Conservation (phyloP, 2,329 filamentous ascomycete genomes). For the Volutella citrinella region DNA sequence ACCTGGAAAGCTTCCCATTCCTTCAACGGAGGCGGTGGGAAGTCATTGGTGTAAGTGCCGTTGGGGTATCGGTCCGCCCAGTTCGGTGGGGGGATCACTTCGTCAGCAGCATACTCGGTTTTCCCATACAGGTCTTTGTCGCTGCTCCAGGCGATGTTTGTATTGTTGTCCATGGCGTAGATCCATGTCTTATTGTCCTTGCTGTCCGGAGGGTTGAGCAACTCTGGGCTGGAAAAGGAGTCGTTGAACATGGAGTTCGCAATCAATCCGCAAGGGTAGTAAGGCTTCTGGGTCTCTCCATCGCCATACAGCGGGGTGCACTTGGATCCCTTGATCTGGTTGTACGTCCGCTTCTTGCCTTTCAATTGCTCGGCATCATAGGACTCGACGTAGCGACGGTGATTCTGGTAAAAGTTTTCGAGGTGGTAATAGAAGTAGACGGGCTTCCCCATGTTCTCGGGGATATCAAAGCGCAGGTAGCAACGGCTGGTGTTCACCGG, state of each 20-base stretch:
- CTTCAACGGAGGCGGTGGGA: constrained; percentile 68
- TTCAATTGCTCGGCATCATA: constrained; percentile 79
- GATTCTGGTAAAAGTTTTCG: constrained; percentile 98
- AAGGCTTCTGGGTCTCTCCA: constrained; percentile 57
- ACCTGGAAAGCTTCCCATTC: constrained; percentile 87
- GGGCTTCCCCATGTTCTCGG: constrained; percentile 73
- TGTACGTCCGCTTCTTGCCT: constrained; percentile 60
- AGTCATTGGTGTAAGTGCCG: constrained; percentile 63
- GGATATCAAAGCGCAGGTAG: constrained; percentile 73
- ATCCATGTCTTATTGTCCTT: constrained; percentile 36
- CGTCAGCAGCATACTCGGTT: constrained; percentile 60
- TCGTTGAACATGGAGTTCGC: constrained; percentile 98
- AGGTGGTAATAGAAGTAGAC: constrained; percentile 94
- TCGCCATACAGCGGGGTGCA: constrained; percentile 71
- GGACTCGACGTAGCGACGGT: constrained; percentile 91
- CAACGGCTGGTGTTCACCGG: constrained; percentile 53
- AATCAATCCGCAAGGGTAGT: constrained; percentile 93
- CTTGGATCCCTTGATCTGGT: constrained; percentile 62
- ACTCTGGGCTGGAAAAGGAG: constrained; percentile 66
- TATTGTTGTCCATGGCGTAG: constrained; percentile 74
- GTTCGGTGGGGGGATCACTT: constrained; percentile 81
- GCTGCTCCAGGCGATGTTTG: constrained; percentile 79
- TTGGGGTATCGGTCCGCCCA: constrained; percentile 72
- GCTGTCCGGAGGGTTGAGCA: constrained; percentile 47
- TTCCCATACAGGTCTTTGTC: constrained; percentile 76